phyloP scores from a whole-genome alignment of 139 green algal species.

The Tetratostichococcus sp. region DNA sequence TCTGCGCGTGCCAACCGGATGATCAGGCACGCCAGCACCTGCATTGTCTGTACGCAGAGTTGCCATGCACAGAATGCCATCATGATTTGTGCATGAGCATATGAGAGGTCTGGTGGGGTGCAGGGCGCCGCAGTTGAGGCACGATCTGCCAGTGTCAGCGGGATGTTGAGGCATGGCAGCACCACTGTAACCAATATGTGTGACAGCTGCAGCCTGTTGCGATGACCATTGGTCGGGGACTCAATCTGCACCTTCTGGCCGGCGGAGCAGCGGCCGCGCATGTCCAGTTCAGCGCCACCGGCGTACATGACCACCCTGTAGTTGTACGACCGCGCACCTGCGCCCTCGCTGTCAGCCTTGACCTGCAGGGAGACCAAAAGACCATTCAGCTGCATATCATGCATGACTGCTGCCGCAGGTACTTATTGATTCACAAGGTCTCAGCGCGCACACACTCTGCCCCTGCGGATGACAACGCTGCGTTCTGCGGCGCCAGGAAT shows the following conservation, averaged over 20 bases:
- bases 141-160: slow-evolving; percentile 97
- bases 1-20: slow-evolving; percentile 96
- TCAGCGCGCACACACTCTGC: no score
- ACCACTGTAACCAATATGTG: no score
- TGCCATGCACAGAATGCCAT: not conserved
- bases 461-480: no score
- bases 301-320: slow-evolving; percentile 91
- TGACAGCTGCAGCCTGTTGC: no score
- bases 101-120: no score
- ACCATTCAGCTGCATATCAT: no score
- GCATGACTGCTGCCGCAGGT: no score
- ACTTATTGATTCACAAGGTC: no score
- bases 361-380: slow-evolving; percentile 44
- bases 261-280: slow-evolving; percentile 93
- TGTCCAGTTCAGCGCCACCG: slow-evolving; percentile 92
- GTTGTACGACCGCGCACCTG: slow-evolving; percentile 80
- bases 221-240: no score
- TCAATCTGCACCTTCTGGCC: slow-evolving; percentile 93
- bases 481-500: no score
- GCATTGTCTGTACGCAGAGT: no score
- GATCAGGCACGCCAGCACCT: slow-evolving; percentile 95
- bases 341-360: slow-evolving; percentile 70
- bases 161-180: slow-evolving; percentile 97
- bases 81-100: no score
- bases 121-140: slow-evolving; percentile 97